phyloP scores from a whole-genome alignment of 2,329 filamentous ascomycete genomes.

The Fusarium nematophilum region DNA sequence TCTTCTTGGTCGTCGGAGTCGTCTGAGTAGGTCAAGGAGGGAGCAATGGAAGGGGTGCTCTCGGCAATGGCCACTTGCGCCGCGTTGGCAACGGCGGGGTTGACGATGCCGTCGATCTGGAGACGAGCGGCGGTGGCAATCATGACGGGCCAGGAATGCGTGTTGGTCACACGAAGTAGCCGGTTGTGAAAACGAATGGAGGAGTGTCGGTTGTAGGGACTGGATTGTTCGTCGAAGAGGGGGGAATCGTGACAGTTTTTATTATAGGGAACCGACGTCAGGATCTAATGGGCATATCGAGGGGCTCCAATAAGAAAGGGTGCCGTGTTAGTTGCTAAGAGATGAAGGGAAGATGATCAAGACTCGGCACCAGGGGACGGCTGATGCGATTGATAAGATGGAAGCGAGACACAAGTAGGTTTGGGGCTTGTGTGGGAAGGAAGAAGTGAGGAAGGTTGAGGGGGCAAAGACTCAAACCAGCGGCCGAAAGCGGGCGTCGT shows the following conservation, averaged over 20 bases:
- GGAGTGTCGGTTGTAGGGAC: slow-evolving; percentile 21
- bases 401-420: not conserved
- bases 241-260: slow-evolving; percentile 23
- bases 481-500: slow-evolving; percentile 36
- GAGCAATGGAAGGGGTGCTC: slow-evolving; percentile 64
- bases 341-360: not conserved
- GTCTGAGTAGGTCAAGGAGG: slow-evolving; percentile 72
- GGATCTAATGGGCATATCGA: slow-evolving; percentile 40
- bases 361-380: not conserved
- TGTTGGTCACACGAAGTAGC: slow-evolving; percentile 21
- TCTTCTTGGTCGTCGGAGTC: slow-evolving; percentile 70
- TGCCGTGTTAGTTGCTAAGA: slow-evolving; percentile 8
- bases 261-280: slow-evolving; percentile 36
- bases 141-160: slow-evolving; percentile 35
- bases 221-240: slow-evolving; percentile 33
- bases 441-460: slow-evolving; percentile 26
- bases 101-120: slow-evolving; percentile 48
- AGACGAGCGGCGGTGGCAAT: slow-evolving; percentile 44
- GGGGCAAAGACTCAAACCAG: slow-evolving; percentile 36
- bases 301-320: slow-evolving; percentile 12
- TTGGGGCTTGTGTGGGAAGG: slow-evolving; percentile 1
- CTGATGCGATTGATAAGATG: slow-evolving; percentile 41
- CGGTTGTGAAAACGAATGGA: slow-evolving; percentile 12
- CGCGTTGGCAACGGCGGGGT: slow-evolving; percentile 54
- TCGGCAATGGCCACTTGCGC: slow-evolving; percentile 59